Evolutionary conservation across 2,329 filamentous ascomycete genomes (phyloP).

Genomic region (Beauveria caledonica): DNA sequence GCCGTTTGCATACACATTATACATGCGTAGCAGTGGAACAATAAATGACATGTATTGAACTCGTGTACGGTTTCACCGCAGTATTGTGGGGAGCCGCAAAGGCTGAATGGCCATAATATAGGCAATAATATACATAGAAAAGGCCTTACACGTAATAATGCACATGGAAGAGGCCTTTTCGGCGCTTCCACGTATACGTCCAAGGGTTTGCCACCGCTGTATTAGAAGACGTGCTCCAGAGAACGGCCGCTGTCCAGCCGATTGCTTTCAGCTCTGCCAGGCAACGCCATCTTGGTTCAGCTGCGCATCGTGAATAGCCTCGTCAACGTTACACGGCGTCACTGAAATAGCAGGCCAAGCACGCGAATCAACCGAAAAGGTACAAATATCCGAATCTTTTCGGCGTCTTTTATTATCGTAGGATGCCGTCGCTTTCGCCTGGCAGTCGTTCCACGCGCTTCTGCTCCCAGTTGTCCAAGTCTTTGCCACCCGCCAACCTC

Average conservation of each 20-base stretch:
- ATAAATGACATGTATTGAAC: neutral
- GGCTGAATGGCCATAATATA: neutral
- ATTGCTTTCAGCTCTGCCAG: too few relatives aligned
- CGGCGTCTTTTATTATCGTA: slow-evolving; percentile 33
- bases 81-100: neutral
- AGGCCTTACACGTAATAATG: neutral
- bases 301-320: neutral
- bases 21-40: neutral
- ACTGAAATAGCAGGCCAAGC: neutral
- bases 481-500: slow-evolving; percentile 57
- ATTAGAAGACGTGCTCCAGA: neutral
- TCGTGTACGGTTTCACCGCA: neutral
- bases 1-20: neutral
- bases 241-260: neutral
- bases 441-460: slow-evolving; percentile 84
- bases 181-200: too few relatives aligned
- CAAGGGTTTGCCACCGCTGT: too few relatives aligned
- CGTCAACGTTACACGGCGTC: neutral
- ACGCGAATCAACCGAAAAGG: neutral
- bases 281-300: neutral
- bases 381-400: neutral
- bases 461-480: slow-evolving; percentile 94
- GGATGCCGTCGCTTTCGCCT: slow-evolving; percentile 79
- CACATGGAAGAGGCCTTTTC: neutral
- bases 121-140: neutral